Percentiles rank a stretch among this genome's conserved stretches.
Conservation (phyloP, 78 protist species). For the Cavenderia fasciculata region DNA sequence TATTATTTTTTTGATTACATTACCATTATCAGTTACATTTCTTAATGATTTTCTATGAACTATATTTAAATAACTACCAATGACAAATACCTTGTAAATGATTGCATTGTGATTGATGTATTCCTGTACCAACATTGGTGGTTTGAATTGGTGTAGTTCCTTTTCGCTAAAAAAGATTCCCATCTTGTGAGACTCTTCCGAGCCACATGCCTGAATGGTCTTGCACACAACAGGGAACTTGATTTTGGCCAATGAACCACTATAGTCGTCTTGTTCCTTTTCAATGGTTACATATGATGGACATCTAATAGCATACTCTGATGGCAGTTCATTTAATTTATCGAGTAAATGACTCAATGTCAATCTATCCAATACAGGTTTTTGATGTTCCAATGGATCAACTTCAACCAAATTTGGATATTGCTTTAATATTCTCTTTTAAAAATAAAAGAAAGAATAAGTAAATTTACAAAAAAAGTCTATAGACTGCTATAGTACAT, state of each 20-base stretch:
- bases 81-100: constrained; percentile 72
- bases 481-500: background rate
- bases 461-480: background rate
- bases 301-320: background rate
- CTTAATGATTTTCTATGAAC: constrained; percentile 72
- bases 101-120: constrained; percentile 66
- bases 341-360: constrained; percentile 19
- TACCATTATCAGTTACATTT: constrained; percentile 32
- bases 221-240: constrained; percentile 65
- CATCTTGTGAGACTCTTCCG: constrained; percentile 70
- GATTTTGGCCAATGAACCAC: background rate
- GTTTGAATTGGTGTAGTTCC: constrained; percentile 12
- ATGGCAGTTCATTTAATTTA: constrained; percentile 8
- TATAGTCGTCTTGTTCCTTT: background rate
- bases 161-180: constrained; percentile 42
- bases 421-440: background rate
- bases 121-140: constrained; percentile 66
- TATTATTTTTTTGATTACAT: background rate
- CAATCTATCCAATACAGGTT: constrained; percentile 44
- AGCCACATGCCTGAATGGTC: constrained; percentile 75
- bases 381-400: constrained; percentile 56
- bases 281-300: constrained; percentile 28
- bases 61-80: constrained; percentile 56
- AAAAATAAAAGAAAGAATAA: background rate
- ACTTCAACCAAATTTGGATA: constrained; percentile 42